phyloP scores from a whole-genome alignment of 2,329 filamentous ascomycete genomes.

The Trichophyton simii region DNA sequence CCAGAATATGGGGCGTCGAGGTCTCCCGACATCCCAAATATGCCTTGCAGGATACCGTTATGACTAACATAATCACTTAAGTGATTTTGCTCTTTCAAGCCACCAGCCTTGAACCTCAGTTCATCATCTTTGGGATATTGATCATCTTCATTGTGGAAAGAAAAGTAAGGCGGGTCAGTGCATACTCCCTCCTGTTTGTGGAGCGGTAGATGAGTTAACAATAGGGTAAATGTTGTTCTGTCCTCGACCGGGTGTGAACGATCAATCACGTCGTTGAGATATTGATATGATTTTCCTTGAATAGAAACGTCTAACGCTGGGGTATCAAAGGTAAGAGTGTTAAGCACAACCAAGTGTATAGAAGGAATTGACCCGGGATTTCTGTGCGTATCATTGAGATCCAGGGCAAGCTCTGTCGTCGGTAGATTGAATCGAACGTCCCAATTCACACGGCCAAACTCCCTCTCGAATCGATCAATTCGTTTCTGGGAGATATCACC shows the following conservation, averaged over 20 bases:
- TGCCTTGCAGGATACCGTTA: conserved; percentile 64
- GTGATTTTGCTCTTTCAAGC: conserved; percentile 78
- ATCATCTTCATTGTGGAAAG: conserved; percentile 61
- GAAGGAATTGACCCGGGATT: conserved; percentile 39
- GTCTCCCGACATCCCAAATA: conserved; percentile 65
- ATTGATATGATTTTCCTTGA: conserved; percentile 64
- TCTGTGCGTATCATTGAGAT: conserved; percentile 18
- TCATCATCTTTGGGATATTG: conserved; percentile 19
- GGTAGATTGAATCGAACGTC: conserved; percentile 60
- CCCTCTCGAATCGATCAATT: conserved; percentile 65
- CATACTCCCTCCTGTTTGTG: conserved; percentile 75
- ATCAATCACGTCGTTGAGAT: conserved; percentile 48
- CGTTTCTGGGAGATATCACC: conserved; percentile 72
- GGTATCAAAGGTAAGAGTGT: conserved; percentile 85
- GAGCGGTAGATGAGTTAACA: conserved; percentile 85
- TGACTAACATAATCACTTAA: conserved; percentile 58
- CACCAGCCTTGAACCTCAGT: conserved; percentile 28
- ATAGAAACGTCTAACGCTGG: conserved; percentile 56
- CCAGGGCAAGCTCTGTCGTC: conserved; percentile 8
- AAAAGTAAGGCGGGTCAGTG: conserved; percentile 70
- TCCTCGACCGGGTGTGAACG: conserved; percentile 49
- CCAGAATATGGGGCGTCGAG: conserved; percentile 47
- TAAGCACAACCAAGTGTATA: conserved; percentile 72
- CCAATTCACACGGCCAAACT: conserved; percentile 84
- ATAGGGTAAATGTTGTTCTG: conserved; percentile 58